Conservation (phyloP, 2,329 filamentous ascomycete genomes). For the Aspergillus niger region DNA sequence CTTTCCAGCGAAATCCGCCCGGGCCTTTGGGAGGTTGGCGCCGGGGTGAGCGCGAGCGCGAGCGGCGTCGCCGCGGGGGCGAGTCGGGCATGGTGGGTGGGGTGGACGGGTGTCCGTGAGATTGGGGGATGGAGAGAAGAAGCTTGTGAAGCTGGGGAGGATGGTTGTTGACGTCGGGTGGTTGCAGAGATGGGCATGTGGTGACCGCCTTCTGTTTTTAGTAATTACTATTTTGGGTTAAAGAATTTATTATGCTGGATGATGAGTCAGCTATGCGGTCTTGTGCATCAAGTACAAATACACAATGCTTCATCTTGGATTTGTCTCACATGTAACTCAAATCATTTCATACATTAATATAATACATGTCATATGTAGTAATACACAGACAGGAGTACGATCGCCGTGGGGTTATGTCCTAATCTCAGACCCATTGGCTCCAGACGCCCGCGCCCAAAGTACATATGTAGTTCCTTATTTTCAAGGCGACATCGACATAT, state of each 20-base stretch:
- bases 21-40: slow-evolving; percentile 41
- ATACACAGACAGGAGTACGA: no score
- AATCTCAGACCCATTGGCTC: no score
- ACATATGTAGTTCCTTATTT: no score
- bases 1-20: slow-evolving; percentile 52
- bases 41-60: slow-evolving; percentile 19
- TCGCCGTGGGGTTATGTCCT: no score
- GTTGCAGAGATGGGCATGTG: neutral
- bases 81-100: slow-evolving; percentile 1
- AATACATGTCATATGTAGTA: no score
- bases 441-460: no score
- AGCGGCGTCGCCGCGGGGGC: slow-evolving; percentile 3
- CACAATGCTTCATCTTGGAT: neutral
- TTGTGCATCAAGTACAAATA: neutral
- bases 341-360: no score
- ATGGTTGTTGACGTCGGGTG: neutral
- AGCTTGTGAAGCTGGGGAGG: neutral
- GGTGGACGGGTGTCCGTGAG: neutral
- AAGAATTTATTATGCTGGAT: no score
- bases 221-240: neutral
- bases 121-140: neutral
- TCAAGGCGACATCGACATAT: no score
- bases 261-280: neutral
- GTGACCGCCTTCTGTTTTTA: neutral
- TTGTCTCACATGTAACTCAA: no score